Base-by-base conservation (phyloP, 1,284 basidiomycete species). In the Inonotus hispidus region DNA sequence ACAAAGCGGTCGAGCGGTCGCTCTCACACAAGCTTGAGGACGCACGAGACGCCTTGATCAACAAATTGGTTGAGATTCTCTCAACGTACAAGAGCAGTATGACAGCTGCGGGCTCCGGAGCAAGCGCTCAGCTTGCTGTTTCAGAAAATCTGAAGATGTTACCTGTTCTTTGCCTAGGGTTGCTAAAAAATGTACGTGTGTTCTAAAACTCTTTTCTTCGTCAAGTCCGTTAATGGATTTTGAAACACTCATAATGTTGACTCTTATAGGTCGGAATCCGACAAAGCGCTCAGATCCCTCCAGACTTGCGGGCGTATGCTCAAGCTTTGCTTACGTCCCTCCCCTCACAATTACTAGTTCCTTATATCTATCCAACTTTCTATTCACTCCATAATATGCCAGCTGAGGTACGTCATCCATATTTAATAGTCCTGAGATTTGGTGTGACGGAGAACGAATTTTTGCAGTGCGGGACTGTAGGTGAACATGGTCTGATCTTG, bases 351-450 rank as follows among this genome's bases (percentile, higher is more conserved):
- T 77, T 90, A 32, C 82, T 99, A 53, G 80, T 99, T 53, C 94
- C 97, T 0, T 98, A 97, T 74, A 84, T 99, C 65, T 92, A 98
- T 74, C 93, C 97, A 1, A 86, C 82, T 25, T 96, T 99, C 78
- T 98, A 97, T 78, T 93, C 93, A 3, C 76, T 99, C 64, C 97
- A 99, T 78, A 96, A 91, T 74, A 99, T 99, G 97, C 82, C 90
- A 4, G 83, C 90, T 38, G 92, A 96, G 76, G 93, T 93, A 61
- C 66, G 81, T 66, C 4, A 2, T 37, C n/a, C 16, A 39, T 54
- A 25, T 13, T 7, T 56, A 57, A 37, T 54, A 29, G 13, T 35
- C 57, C 11, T 27, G 21, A 39, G 21, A 29, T 14, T 41, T 47
- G 37, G 35, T 53, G n/a, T 43, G 47, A 52, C 19, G 14, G n/a